A percentile compares a stretch with the other conserved stretches of the same genome.
These are phyloP conservation scores for Magnaporthiopsis rhizophila DNA, from an alignment of 2,329 filamentous ascomycete species.

Conservation along the genomic window DNA sequence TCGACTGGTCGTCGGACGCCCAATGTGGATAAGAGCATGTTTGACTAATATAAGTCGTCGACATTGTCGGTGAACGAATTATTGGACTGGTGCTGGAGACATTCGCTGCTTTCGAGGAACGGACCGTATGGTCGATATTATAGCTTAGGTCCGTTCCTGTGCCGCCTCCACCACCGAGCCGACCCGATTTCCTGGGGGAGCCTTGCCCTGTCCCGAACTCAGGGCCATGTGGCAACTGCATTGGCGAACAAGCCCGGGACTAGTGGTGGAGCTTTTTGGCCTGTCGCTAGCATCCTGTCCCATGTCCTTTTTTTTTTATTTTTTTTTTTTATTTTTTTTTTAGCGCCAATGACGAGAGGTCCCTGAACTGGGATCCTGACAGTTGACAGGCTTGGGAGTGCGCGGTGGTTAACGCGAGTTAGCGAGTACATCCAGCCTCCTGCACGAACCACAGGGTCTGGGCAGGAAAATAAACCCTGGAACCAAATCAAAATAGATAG, in stretches of 20 bases:
- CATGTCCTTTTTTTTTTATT: not conserved
- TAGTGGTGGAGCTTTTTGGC: not conserved
- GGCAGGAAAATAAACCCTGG: not conserved
- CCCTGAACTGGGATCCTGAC: not conserved
- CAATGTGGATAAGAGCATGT: slow-evolving; percentile 2
- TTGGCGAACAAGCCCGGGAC: not conserved
- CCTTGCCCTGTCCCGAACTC: not conserved
- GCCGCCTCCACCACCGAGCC: not conserved
- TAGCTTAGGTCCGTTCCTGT: not conserved
- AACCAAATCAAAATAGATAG: not conserved
- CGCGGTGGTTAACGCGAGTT: not conserved
- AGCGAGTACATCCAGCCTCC: slow-evolving; percentile 3
- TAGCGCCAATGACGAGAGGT: not conserved
- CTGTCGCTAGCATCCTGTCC: not conserved
- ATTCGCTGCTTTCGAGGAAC: not conserved
- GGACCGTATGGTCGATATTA: not conserved
- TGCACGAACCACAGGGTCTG: not conserved
- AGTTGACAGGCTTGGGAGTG: too few relatives aligned
- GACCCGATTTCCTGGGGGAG: not conserved
- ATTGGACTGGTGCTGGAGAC: not conserved
- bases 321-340: not conserved
- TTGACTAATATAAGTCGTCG: not conserved
- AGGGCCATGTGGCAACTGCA: not conserved
- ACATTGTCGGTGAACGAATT: not conserved
- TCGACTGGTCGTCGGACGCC: slow-evolving; percentile 28